Conservation (phyloP, 1,284 basidiomycete species). For the Trametes polyzona region DNA sequence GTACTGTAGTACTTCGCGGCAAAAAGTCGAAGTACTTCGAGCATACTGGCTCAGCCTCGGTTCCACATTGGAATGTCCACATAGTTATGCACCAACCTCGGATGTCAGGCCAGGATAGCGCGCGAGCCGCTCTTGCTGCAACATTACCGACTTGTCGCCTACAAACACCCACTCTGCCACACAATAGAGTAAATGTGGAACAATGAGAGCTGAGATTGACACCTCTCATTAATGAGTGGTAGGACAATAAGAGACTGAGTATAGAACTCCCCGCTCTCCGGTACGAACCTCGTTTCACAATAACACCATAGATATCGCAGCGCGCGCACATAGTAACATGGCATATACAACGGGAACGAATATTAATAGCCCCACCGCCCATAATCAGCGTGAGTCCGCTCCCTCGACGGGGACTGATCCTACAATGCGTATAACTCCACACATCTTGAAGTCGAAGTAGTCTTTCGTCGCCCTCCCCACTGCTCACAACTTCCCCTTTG, state of each 20-base stretch:
- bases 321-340: slow-evolving; percentile 18
- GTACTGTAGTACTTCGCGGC: too few relatives aligned
- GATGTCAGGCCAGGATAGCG: too few relatives aligned
- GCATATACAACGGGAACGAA: slow-evolving; percentile 26
- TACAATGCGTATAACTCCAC: slow-evolving; percentile 20
- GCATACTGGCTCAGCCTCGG: not conserved
- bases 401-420: slow-evolving; percentile 28
- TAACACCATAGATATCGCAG: slow-evolving; percentile 1
- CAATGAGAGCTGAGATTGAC: too few relatives aligned
- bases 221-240: too few relatives aligned
- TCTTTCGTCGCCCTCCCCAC: slow-evolving; percentile 14
- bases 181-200: too few relatives aligned
- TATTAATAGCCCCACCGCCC: slow-evolving; percentile 28
- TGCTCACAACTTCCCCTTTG: slow-evolving; percentile 20
- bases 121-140: too few relatives aligned
- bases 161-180: too few relatives aligned
- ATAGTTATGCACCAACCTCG: not conserved
- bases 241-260: too few relatives aligned
- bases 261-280: not conserved
- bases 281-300: slow-evolving; percentile 1
- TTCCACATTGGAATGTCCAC: not conserved
- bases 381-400: slow-evolving; percentile 27
- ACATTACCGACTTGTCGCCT: too few relatives aligned
- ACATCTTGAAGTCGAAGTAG: not conserved
- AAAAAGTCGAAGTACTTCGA: too few relatives aligned